Percentiles rank a stretch among this genome's conserved stretches.
Evolutionary conservation across 129 eudicot species (phyloP).

Genomic region (Flaveria linearis): DNA sequence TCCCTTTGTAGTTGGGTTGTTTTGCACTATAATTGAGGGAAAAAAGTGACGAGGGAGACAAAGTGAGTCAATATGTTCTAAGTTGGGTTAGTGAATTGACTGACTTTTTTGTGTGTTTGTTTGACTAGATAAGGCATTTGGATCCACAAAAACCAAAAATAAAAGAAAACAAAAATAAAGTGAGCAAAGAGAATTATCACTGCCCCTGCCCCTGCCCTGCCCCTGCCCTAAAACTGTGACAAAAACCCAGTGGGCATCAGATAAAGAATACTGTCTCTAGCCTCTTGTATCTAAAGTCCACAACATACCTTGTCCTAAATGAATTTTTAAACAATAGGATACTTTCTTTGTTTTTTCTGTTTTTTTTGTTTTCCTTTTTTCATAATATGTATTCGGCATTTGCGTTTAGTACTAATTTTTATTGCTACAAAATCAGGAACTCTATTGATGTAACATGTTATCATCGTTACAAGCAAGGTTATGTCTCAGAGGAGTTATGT

Average conservation of each 20-base stretch:
- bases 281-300: neutral
- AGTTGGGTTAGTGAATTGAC: slow-evolving; percentile 49
- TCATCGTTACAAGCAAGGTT: too few relatives aligned
- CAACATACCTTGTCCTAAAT: neutral
- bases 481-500: too few relatives aligned
- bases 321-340: neutral
- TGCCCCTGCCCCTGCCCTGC: neutral
- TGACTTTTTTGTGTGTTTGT: slow-evolving; percentile 42
- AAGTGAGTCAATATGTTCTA: slow-evolving; percentile 46
- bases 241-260: slow-evolving; percentile 15
- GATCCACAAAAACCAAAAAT: slow-evolving; percentile 28
- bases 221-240: slow-evolving; percentile 24
- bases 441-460: too few relatives aligned
- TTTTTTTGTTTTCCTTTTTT: neutral
- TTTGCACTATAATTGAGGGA: slow-evolving; percentile 32
- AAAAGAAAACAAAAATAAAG: neutral
- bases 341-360: too few relatives aligned
- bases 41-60: slow-evolving; percentile 35
- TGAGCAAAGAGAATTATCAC: slow-evolving; percentile 24
- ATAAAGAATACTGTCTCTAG: slow-evolving; percentile 6
- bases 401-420: too few relatives aligned
- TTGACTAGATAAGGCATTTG: slow-evolving; percentile 43
- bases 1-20: neutral
- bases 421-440: too few relatives aligned
- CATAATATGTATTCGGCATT: neutral